Evolutionary conservation across 1,139 yeast species (phyloP).

Genomic region (Kodamaea fungicola): DNA sequence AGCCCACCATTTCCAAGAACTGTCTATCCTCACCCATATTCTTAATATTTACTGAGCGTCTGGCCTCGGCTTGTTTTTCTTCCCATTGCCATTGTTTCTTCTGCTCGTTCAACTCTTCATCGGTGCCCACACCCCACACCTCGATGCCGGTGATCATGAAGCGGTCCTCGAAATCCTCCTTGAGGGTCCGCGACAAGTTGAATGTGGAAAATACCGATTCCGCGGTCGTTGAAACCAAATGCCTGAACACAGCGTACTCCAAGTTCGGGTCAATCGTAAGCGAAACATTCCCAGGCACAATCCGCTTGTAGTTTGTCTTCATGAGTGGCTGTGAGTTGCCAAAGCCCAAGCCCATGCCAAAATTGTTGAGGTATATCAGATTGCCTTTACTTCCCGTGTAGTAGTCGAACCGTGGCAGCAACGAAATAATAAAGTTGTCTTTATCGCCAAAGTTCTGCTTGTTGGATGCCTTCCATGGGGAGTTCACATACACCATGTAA

Average conservation of each 20-base stretch:
- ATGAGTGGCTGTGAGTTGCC: slow-evolving; percentile 65
- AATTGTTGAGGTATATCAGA: slow-evolving; percentile 59
- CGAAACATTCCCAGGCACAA: slow-evolving; percentile 67
- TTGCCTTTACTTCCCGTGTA: slow-evolving; percentile 40
- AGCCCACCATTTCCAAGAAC: slow-evolving; percentile 84
- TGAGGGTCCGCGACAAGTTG: slow-evolving; percentile 20
- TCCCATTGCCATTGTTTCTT: slow-evolving; percentile 88
- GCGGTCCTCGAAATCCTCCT: slow-evolving; percentile 61
- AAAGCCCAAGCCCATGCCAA: slow-evolving; percentile 78
- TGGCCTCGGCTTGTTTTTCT: slow-evolving; percentile 73
- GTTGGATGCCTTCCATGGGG: slow-evolving; percentile 78
- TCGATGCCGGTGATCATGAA: slow-evolving; percentile 73
- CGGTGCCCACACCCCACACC: slow-evolving; percentile 89
- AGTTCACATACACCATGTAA: slow-evolving; percentile 59
- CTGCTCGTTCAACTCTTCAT: slow-evolving; percentile 73
- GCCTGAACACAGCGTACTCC: slow-evolving; percentile 80
- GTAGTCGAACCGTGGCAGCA: slow-evolving; percentile 62
- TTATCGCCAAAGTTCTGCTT: slow-evolving; percentile 69
- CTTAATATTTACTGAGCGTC: slow-evolving; percentile 65
- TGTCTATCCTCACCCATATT: slow-evolving; percentile 81
- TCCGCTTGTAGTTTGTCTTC: slow-evolving; percentile 38
- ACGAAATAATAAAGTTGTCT: slow-evolving; percentile 52
- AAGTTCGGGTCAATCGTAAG: slow-evolving; percentile 72
- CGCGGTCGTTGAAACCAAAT: slow-evolving; percentile 35
- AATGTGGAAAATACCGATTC: slow-evolving; percentile 18